Evolutionary conservation across 2,329 filamentous ascomycete genomes (phyloP).

Genomic region (Colletotrichum higginsianum): DNA sequence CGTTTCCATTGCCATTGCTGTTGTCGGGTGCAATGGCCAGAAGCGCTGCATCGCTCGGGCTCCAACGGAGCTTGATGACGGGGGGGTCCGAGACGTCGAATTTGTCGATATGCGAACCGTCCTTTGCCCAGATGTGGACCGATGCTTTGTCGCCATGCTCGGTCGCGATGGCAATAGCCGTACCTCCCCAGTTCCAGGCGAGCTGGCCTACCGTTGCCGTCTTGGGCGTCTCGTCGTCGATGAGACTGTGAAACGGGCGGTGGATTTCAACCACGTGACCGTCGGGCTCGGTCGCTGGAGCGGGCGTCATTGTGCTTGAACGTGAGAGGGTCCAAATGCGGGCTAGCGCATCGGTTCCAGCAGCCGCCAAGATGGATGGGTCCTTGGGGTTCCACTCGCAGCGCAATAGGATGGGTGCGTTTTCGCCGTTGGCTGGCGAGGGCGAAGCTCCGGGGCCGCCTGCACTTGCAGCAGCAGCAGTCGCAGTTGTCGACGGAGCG

Average conservation of each 20-base stretch:
- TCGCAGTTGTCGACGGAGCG: slow-evolving; percentile 53
- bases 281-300: slow-evolving; percentile 36
- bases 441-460: slow-evolving; percentile 44
- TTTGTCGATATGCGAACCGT: slow-evolving; percentile 66
- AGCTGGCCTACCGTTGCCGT: slow-evolving; percentile 71
- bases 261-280: slow-evolving; percentile 61
- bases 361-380: slow-evolving; percentile 76
- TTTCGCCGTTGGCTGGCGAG: slow-evolving; percentile 59
- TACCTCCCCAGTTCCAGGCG: slow-evolving; percentile 72
- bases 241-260: slow-evolving; percentile 62
- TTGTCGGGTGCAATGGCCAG: slow-evolving; percentile 71
- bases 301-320: slow-evolving; percentile 57
- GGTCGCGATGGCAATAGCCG: slow-evolving; percentile 70
- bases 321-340: slow-evolving; percentile 76
- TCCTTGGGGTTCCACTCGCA: slow-evolving; percentile 79
- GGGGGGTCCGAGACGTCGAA: slow-evolving; percentile 73
- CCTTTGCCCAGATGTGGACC: slow-evolving; percentile 70
- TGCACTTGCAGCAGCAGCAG: slow-evolving; percentile 49
- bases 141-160: slow-evolving; percentile 67
- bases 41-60: slow-evolving; percentile 67
- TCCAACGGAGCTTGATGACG: slow-evolving; percentile 74
- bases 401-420: slow-evolving; percentile 74
- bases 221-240: slow-evolving; percentile 67
- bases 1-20: slow-evolving; percentile 43
- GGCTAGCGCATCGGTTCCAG: slow-evolving; percentile 79